A percentile compares a stretch with the other conserved stretches of the same genome.
phyloP scores from a whole-genome alignment of 257 asterid genomes.

The Solanum chilense region DNA sequence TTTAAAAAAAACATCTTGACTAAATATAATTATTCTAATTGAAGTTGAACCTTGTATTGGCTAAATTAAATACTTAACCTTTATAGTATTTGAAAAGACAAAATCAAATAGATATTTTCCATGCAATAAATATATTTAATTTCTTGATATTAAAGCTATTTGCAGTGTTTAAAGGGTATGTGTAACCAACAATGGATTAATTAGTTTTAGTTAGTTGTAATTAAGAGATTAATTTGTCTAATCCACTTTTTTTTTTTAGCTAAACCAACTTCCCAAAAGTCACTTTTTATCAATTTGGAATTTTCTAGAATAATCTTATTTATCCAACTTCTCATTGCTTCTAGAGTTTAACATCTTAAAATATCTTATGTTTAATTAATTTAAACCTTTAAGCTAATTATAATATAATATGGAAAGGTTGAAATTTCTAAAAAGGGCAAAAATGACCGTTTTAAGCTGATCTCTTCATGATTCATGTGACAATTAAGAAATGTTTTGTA shows the following conservation, averaged over 20 bases:
- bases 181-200: not conserved
- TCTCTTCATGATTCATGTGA: not conserved
- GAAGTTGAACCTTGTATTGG: not conserved
- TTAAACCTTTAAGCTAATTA: not conserved
- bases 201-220: not conserved
- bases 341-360: not conserved
- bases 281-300: not conserved
- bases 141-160: not conserved
- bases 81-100: not conserved
- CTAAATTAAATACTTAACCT: not conserved
- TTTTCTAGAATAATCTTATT: not conserved
- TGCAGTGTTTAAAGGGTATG: not conserved
- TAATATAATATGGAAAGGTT: not conserved
- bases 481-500: not conserved
- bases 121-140: not conserved
- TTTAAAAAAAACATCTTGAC: not conserved
- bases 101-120: not conserved
- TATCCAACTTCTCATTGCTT: not conserved
- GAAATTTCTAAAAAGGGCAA: not conserved
- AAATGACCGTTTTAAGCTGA: not conserved
- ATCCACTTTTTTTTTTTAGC: not conserved
- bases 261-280: not conserved
- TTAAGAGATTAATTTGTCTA: not conserved
- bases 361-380: not conserved
- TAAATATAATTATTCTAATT: not conserved